Conservation (phyloP, 371 early-diverging fungal species). For the Smittium culicis region DNA sequence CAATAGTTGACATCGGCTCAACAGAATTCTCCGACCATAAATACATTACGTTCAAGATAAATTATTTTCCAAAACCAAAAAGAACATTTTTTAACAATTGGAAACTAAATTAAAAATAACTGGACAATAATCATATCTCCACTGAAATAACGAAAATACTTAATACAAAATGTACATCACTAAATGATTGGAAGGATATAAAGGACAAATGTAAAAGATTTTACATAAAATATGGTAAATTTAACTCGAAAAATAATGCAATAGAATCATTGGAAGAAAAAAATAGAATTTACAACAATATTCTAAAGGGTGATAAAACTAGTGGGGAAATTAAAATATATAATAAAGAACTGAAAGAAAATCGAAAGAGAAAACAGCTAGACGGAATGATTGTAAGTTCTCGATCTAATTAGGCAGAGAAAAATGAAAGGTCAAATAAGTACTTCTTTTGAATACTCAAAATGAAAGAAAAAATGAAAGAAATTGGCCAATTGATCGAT, state of each 20-base stretch:
- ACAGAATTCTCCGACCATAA: background rate
- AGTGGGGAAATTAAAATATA: background rate
- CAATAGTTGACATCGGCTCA: background rate
- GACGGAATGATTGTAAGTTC: background rate
- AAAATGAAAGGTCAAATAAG: background rate
- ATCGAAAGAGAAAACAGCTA: background rate
- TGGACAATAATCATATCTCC: background rate
- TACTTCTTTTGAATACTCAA: background rate
- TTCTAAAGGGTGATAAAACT: background rate
- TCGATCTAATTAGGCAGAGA: background rate
- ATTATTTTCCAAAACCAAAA: background rate
- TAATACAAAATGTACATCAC: background rate
- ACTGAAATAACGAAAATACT: background rate
- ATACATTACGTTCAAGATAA: background rate
- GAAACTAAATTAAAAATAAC: background rate
- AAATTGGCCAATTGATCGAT: background rate
- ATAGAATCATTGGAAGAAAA: background rate
- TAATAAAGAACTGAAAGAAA: background rate
- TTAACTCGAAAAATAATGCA: background rate
- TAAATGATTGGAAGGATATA: background rate
- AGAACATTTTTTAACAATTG: background rate
- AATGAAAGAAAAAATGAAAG: background rate
- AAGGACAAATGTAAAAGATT: background rate
- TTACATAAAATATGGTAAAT: background rate
- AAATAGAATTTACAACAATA: background rate